These are phyloP conservation scores for Musa beccarii DNA, from an alignment of 176 grass and related monocot species.

Conservation along the genomic window DNA sequence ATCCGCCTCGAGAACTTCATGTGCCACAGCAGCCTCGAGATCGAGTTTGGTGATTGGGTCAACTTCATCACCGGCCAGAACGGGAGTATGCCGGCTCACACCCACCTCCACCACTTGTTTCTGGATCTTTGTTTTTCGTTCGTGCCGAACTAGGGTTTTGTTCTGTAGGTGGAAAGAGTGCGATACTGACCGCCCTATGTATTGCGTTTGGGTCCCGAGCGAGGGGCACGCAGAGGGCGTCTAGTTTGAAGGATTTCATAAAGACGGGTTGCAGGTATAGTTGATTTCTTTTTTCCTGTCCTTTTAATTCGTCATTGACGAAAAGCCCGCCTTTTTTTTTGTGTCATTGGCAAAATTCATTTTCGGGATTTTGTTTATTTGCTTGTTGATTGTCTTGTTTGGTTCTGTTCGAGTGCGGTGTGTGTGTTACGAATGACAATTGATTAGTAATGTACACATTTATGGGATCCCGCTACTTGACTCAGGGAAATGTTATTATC, in stretches of 20 bases:
- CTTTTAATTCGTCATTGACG: neutral
- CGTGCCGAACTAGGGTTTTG: neutral
- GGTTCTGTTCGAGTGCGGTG: no score
- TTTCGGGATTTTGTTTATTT: no score
- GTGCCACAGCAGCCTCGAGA: slow-evolving; percentile 83
- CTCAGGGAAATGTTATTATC: no score
- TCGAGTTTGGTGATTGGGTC: slow-evolving; percentile 51
- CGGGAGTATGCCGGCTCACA: slow-evolving; percentile 43
- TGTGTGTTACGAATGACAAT: no score
- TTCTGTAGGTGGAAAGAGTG: slow-evolving; percentile 68
- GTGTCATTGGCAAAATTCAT: no score
- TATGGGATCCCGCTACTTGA: no score
- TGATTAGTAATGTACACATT: no score
- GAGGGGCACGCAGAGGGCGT: slow-evolving; percentile 73
- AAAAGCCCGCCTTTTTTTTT: no score
- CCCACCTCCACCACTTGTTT: neutral
- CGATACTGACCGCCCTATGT: slow-evolving; percentile 76
- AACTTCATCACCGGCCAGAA: slow-evolving; percentile 98
- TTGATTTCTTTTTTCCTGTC: neutral
- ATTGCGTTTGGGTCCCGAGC: slow-evolving; percentile 85
- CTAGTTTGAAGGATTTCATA: slow-evolving; percentile 76
- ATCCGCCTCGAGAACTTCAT: slow-evolving; percentile 93
- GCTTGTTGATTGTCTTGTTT: no score
- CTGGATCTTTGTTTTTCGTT: neutral
- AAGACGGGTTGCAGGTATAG: slow-evolving; percentile 78